Conservation (phyloP, 768 basidiomycete species). For the Symmetrospora coprosmae region DNA sequence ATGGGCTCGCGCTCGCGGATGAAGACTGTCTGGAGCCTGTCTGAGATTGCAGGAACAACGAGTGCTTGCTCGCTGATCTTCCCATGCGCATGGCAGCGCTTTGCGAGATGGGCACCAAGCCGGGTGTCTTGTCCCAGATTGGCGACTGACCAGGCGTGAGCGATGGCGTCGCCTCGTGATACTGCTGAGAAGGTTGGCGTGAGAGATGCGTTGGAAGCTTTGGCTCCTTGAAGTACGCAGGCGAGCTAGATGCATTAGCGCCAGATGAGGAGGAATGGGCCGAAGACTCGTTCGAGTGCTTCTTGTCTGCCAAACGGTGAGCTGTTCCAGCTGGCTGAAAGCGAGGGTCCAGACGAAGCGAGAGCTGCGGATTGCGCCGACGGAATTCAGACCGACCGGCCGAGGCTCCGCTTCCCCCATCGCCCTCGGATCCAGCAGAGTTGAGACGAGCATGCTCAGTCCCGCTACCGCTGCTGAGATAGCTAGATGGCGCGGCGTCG, state of each 20-base stretch:
- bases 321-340: constrained; percentile 20
- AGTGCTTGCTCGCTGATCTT: background rate
- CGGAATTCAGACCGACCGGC: background rate
- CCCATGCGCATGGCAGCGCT: background rate
- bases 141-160: constrained; percentile 29
- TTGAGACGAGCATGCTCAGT: background rate
- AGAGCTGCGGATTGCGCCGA: constrained; percentile 32
- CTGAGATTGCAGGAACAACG: constrained; percentile 3
- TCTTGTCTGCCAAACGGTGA: background rate
- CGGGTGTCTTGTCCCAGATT: constrained; percentile 32
- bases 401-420: constrained; percentile 19
- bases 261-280: background rate
- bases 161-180: constrained; percentile 18
- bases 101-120: constrained; percentile 26
- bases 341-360: constrained; percentile 30
- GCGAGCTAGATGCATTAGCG: background rate
- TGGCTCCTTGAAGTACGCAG: too few relatives aligned
- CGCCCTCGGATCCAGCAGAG: constrained; percentile 20
- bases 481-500: background rate
- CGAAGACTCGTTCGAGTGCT: background rate
- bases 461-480: background rate
- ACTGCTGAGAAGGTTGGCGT: background rate
- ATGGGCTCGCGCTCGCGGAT: background rate
- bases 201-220: background rate
- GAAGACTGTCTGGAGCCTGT: background rate